Evolutionary conservation across 2,329 filamentous ascomycete genomes (phyloP).

Genomic region (Talaromyces funiculosus): DNA sequence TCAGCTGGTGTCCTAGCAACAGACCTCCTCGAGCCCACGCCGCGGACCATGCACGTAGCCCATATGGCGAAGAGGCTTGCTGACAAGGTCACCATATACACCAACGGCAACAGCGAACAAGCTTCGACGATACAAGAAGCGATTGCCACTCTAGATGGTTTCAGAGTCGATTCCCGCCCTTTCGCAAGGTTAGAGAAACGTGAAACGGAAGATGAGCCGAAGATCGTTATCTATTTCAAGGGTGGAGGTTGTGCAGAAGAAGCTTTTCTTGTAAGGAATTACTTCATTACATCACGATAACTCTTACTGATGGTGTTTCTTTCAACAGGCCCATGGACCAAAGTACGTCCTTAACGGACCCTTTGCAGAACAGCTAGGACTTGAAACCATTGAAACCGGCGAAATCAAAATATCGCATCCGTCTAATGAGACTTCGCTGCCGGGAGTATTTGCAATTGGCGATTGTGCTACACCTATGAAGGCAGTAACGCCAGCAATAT

Average conservation of each 20-base stretch:
- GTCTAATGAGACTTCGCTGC: conserved; percentile 7
- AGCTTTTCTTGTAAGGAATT: conserved; percentile 10
- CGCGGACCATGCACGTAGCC: conserved; percentile 15
- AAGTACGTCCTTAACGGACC: neutral
- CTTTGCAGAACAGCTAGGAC: conserved; percentile 5
- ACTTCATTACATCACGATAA: too few relatives aligned
- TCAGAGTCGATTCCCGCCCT: conserved; percentile 8
- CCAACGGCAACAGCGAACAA: conserved; percentile 39
- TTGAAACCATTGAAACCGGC: conserved; percentile 1
- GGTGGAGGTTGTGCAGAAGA: neutral
- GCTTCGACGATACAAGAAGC: conserved; percentile 7
- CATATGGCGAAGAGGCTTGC: conserved; percentile 37
- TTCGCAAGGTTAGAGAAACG: conserved; percentile 4
- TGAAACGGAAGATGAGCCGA: neutral
- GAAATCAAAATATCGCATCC: conserved; percentile 7
- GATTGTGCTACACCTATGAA: conserved; percentile 7
- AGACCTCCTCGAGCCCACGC: conserved; percentile 19
- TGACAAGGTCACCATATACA: conserved; percentile 48
- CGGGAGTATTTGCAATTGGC: conserved; percentile 7
- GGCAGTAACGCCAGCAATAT: conserved; percentile 4
- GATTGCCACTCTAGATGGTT: neutral
- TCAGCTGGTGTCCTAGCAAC: conserved; percentile 46
- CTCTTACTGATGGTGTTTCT: neutral
- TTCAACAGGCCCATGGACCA: conserved; percentile 1
- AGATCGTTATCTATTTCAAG: conserved; percentile 5